Base-by-base conservation (phyloP, 352 stramenopile species). In the Pythium periplocum region DNA sequence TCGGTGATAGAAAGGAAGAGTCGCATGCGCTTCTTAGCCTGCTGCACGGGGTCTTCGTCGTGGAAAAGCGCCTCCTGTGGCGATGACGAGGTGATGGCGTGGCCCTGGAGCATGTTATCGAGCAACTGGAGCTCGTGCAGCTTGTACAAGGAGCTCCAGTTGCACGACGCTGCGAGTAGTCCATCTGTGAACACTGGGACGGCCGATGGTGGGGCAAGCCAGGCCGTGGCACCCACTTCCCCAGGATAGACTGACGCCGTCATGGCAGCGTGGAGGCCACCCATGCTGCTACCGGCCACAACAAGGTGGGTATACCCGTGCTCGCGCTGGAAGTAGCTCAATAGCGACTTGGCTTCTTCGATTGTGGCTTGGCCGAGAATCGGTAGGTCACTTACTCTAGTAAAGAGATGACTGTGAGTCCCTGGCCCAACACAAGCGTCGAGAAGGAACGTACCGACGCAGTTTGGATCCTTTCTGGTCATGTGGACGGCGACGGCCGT, bases 301-400 rank as follows among this genome's bases (percentile, higher is more conserved):
- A 90, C 78, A 1, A 92, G 45, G 52, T 83, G 73, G 6, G 76
- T 69, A 56, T 78, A 90, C 1, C 66, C 61, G 43, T 73, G 67
- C 32, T 72, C 40, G 31, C 76, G 50, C 45, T 78, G 68, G 49
- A 87, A 89, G 42, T 89, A 66, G 34, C 64, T 57, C n/a, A 92
- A 55, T 48, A 92, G 59, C 11, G 78, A 90, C 54, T 92, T 92
- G 59, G 81, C 67, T 59, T 92, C 81, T 57, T 89, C 79, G n/a
- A 92, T 92, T 3, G 81, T 92, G 9, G 81, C 75, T 66, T 90
- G 74, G 1, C 81, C 81, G 6, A 92, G 57, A 30, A 90, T 86
- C 2, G 81, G 76, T 12, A 92, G 53, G 43, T 92, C 81, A 33
- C 68, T 86, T 12, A 89, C 78, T n/a, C 75, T 84, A 51, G 10